phyloP scores from a whole-genome alignment of 805 yeast genomes.

The Lachancea mirantina region DNA sequence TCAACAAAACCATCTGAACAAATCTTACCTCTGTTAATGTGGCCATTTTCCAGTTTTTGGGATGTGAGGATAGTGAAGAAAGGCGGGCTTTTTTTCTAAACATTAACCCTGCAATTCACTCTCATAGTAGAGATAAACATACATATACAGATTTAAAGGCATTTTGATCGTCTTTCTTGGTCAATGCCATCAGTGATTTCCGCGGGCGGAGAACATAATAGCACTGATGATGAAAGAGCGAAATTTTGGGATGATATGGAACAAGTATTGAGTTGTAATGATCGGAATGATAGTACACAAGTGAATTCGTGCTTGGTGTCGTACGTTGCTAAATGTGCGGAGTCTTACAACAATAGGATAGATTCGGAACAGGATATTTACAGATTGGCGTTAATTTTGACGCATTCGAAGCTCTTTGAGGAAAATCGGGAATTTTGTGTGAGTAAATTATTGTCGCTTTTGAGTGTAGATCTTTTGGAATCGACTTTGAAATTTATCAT shows the following conservation, averaged over 20 bases:
- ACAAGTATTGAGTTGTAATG: conserved; percentile 14
- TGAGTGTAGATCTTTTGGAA: conserved; percentile 33
- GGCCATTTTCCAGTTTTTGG: no score
- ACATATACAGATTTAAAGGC: no score
- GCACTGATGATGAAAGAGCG: conserved; percentile 1
- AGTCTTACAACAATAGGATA: conserved; percentile 21
- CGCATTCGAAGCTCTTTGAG: conserved; percentile 33
- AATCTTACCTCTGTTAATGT: conserved; percentile 6
- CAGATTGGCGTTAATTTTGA: conserved; percentile 30
- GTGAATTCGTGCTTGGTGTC: conserved; percentile 26
- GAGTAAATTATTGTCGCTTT: conserved; percentile 41
- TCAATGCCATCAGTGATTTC: no score
- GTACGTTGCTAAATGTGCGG: conserved; percentile 24
- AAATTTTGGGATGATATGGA: conserved; percentile 29
- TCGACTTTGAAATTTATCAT: conserved; percentile 35
- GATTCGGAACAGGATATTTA: conserved; percentile 31
- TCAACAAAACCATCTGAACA: conserved; percentile 1
- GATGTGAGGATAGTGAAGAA: no score
- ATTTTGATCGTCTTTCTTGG: neutral
- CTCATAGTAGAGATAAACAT: no score
- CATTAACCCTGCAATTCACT: no score
- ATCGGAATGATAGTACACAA: conserved; percentile 8
- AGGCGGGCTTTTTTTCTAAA: no score
- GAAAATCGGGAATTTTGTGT: conserved; percentile 39
- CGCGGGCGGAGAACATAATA: no score